Evolutionary conservation across 75 land plant genomes (phyloP).

Genomic region (Cunninghamia lanceolata): DNA sequence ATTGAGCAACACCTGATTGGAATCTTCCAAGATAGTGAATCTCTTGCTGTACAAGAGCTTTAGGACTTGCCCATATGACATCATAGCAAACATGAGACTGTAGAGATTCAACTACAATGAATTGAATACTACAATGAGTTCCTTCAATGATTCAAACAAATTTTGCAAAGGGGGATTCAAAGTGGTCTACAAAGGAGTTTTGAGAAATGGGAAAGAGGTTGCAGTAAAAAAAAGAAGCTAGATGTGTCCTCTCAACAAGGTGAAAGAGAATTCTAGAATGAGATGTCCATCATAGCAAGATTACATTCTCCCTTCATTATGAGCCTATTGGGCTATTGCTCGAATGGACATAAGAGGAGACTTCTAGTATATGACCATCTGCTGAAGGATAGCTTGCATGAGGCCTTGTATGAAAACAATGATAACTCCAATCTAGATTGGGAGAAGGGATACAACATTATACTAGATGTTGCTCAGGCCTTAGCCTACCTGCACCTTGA

Average conservation of each 20-base stretch:
- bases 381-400: slow-evolving; percentile 84
- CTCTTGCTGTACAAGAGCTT: no score
- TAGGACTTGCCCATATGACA: slow-evolving; percentile 21
- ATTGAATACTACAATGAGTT: slow-evolving; percentile 37
- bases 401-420: slow-evolving; percentile 63
- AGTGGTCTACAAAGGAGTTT: slow-evolving; percentile 55
- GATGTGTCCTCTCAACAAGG: slow-evolving; percentile 38
- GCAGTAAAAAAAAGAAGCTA: slow-evolving; percentile 71
- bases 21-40: no score
- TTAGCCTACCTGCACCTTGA: slow-evolving; percentile 57
- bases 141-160: slow-evolving; percentile 32
- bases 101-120: slow-evolving; percentile 31
- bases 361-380: slow-evolving; percentile 82
- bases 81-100: background rate
- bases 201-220: slow-evolving; percentile 54
- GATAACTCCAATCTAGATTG: slow-evolving; percentile 32
- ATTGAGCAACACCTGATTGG: no score
- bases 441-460: slow-evolving; percentile 48
- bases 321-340: slow-evolving; percentile 64
- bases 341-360: slow-evolving; percentile 30
- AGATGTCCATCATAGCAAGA: slow-evolving; percentile 51
- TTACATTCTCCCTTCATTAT: slow-evolving; percentile 56
- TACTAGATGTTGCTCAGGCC: slow-evolving; percentile 60
- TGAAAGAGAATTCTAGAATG: slow-evolving; percentile 68
- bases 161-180: slow-evolving; percentile 77